Base-by-base conservation (phyloP, 2,329 filamentous ascomycete species). In the Pseudocercospora fuligena region DNA sequence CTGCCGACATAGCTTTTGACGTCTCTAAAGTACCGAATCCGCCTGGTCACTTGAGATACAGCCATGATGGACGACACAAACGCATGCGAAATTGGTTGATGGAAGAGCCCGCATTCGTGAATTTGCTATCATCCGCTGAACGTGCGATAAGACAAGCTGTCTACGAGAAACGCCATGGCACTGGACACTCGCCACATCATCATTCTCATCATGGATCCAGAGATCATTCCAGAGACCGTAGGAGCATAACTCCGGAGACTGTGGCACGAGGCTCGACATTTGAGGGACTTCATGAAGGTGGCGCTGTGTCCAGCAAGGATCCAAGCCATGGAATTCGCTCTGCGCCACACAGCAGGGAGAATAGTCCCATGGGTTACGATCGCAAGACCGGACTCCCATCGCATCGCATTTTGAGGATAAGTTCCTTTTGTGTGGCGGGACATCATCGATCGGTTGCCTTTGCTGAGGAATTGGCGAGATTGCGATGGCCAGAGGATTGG, bases 11-110 rank as follows among this genome's bases (percentile, higher is more conserved):
- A 14, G 51, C 51, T 9, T 56, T 56, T n/a, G 51, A 56, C 25
- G 51, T 56, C 12, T 56, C 51, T n/a, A 56, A 14, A 56, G 51
- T 56, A n/a, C 51, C 51, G 14, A 56, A 56, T 19, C 51, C 51
- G 23, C 51, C 51, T 21, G 51, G 23, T 1, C 12, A 33, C 25
- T 8, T 56, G 51, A 56, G 51, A 56, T 56, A 56, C 25, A 56
- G 51, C 16, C 51, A 56, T 31, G 51, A 56, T 56, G 51, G 51
- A 29, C 21, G 51, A 21, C 51, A 56, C 27, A 27, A 56, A 27
- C 23, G 51, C 33, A 9, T 56, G 25, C 51, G 51, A 23, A 56
- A 12, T 2, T 56, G 51, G 51, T n/a, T 56, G 25, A 29, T 56
- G 51, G 23, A 33, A 27, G 51, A 56, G 27, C 51, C 51, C 16